Evolutionary conservation across 176 grass and related monocot genomes (phyloP), one percentile per base, ranked within the genome.

Genomic region (Carex kokanica): DNA sequence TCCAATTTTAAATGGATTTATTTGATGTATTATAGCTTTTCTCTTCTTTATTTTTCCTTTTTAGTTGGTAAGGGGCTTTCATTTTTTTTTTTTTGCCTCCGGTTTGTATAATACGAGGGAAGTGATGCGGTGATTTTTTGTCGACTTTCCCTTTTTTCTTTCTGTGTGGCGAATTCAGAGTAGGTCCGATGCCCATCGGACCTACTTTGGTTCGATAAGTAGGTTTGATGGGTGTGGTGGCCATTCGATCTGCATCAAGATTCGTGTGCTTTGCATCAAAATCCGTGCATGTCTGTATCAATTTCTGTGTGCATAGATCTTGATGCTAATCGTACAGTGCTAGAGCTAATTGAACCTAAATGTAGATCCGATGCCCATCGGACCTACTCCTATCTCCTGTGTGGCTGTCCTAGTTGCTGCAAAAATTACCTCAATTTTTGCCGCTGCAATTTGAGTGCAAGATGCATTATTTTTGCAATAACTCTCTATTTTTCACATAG

Each of bases 61-160:
- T 67, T 67, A 8, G 38, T 67, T 64, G 7, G 11, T 67, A 66
- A 20, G 13, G 54, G 25, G 31, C 17, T 80, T 43, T 61, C 2
- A 38, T 15, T 52, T 68, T 27, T 52, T 67, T 27, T 67, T 27
- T 53, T 14, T 78, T 78, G 23, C 41, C 53, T 65, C 20, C 4
- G 11, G 40, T 82, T 82, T 82, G 41, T 82, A 82, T 82, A 67
- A 8, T 32, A 54, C 9, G 32, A 81, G 34, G 11, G 40, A 45
- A 82, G 67, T 23, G 6, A 18, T 67, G 80, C 31, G 38, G 63
- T 61, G 23, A 45, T 38, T 81, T 64, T 43, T 57, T 16, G 40
- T 79, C 20, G 8, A n/a, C 8, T 45, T 74, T 74, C 6, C 32
- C 13, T 58, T 16, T 58, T 58, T 58, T 4, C 32, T 79, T 18